Evolutionary conservation across 129 eudicot genomes (phyloP), one percentile per base, ranked within the genome.

Genomic region (Chrysanthemum lavandulifolium): DNA sequence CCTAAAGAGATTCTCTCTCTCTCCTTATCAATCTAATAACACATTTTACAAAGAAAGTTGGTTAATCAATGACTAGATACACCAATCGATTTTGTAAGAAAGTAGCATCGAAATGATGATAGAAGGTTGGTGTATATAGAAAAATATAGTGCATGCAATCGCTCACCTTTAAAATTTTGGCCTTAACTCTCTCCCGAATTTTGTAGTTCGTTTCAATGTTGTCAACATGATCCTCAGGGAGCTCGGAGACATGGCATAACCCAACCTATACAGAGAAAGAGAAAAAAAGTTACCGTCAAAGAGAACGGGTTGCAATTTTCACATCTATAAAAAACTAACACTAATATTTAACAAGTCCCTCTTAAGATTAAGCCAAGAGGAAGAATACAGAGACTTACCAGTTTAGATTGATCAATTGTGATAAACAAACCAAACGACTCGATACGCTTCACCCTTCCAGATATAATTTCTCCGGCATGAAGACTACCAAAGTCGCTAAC

Each of bases 161-260:
- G 65, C 56, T 66, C 65, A 92, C 95, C 96, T 93, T 93, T 78
- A 93, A 74, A 66, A 93, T 76, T 72, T 87, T 93, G 15, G 84
- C 98, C 18, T 76, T 79, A 53, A 93, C 98, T 82, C 80, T 79
- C 67, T 93, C 92, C n/a, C 90, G 87, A 25, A 87, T 74, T 87
- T 74, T 85, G 79, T 83, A 89, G 69, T 74, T 80, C 4, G 86
- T 6, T 69, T 89, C 96, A 53, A 86, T 63, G 61, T 78, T 68
- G 55, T 80, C 89, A 47, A 19, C 69, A 45, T 63, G 86, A 68
- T 89, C 96, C 79, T 87, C 96, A 7, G 98, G 85, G 71, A 93
- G 86, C 89, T 89, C 95, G 9, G 98, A 89, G 15, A 87, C 71
- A 71, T 93, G 98, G 79, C 98, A 93, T 23, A 93, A 71, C 25